Evolutionary conservation across 768 basidiomycete species (phyloP).

Genomic region (Naganishia kalamii): DNA sequence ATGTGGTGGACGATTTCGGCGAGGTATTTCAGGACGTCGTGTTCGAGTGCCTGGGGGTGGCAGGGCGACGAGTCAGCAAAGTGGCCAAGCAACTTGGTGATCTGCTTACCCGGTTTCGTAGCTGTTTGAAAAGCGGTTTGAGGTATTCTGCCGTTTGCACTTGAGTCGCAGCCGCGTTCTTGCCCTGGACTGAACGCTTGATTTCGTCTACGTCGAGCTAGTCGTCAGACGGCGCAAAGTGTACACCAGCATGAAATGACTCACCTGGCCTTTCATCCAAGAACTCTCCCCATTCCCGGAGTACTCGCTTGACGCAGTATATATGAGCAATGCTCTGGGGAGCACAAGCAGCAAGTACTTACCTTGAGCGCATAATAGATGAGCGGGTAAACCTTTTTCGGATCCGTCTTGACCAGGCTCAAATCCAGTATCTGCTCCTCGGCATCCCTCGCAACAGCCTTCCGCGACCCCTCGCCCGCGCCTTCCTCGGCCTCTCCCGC

Average conservation of each 20-base stretch:
- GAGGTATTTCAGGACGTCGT: constrained; percentile 74
- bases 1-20: constrained; percentile 93
- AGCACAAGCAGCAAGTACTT: constrained; percentile 15
- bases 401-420: constrained; percentile 74
- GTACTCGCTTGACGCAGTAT: constrained; percentile 52
- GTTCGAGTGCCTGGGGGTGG: constrained; percentile 58
- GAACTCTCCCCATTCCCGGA: constrained; percentile 94
- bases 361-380: constrained; percentile 90
- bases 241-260: constrained; percentile 29
- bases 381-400: constrained; percentile 89
- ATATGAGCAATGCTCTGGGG: neutral
- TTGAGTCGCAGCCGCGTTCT: constrained; percentile 88
- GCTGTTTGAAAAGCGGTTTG: constrained; percentile 86
- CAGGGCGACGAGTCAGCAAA: neutral
- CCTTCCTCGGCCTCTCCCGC: constrained; percentile 19
- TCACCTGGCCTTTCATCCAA: constrained; percentile 88
- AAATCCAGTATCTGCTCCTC: constrained; percentile 65
- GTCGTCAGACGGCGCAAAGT: neutral
- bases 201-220: constrained; percentile 58
- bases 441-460: constrained; percentile 23
- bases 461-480: neutral
- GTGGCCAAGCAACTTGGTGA: constrained; percentile 19
- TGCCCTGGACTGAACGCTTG: constrained; percentile 83
- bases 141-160: constrained; percentile 92
- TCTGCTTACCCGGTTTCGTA: constrained; percentile 70